A percentile compares a stretch with the other conserved stretches of the same genome.
Evolutionary conservation across 148 eudicot species (phyloP).

Genomic region (Camellia sinensis): DNA sequence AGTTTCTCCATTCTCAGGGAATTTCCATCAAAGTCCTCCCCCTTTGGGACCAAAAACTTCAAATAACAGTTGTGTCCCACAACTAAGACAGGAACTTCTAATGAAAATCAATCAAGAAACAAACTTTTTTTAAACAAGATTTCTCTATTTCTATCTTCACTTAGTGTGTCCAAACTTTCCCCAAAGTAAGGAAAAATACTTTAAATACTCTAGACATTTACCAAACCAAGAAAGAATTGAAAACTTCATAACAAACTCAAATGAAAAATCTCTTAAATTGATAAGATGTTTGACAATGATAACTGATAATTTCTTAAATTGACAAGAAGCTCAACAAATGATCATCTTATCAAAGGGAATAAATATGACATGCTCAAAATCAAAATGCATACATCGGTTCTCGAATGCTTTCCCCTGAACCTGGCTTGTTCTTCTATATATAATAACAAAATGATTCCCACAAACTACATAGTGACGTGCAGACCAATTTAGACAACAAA

Average conservation of each 20-base stretch:
- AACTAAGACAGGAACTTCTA: not conserved
- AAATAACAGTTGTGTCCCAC: not conserved
- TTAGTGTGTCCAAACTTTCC: not conserved
- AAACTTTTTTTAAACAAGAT: not conserved
- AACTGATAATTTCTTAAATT: not conserved
- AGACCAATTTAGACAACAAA: not conserved
- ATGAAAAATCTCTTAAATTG: not conserved
- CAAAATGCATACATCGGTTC: not conserved
- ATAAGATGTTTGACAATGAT: not conserved
- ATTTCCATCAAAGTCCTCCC: not conserved
- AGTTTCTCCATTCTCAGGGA: not conserved
- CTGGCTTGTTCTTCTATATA: not conserved
- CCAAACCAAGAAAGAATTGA: not conserved
- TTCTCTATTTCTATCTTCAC: not conserved
- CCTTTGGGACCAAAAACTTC: not conserved
- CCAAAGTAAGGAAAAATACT: not conserved
- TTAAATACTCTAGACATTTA: not conserved
- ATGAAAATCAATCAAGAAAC: not conserved
- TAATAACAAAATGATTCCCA: constrained; percentile 11
- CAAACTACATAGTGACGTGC: not conserved
- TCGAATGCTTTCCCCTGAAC: not conserved
- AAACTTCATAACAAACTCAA: not conserved
- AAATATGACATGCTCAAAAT: not conserved
- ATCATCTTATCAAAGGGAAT: not conserved
- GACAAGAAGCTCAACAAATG: not conserved